phyloP scores from a whole-genome alignment of 2,329 filamentous ascomycete genomes.

The Alternaria brassicae region DNA sequence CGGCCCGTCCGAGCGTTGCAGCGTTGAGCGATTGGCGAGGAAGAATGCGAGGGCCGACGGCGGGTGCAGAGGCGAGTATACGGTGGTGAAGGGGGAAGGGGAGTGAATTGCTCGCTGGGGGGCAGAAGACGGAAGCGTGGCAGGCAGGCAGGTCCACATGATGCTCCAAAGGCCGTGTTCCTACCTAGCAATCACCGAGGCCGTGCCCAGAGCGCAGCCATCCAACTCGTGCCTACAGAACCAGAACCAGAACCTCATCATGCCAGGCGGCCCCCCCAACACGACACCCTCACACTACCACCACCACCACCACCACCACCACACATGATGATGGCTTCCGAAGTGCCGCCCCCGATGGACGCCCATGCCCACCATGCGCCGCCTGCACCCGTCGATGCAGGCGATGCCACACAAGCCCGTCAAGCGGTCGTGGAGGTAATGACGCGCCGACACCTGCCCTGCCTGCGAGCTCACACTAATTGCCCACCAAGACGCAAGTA shows the following conservation, averaged over 20 bases:
- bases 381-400: conserved; percentile 16
- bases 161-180: conserved; percentile 23
- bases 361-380: conserved; percentile 7
- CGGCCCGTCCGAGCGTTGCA: conserved; percentile 37
- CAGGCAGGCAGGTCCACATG: conserved; percentile 17
- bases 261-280: no score
- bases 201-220: conserved; percentile 13
- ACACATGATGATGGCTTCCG: conserved; percentile 48
- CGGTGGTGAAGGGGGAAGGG: conserved; percentile 3
- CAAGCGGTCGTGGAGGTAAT: conserved; percentile 51
- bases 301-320: neutral
- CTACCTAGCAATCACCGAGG: conserved; percentile 16
- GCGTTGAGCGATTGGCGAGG: conserved; percentile 13
- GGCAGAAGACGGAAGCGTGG: conserved; percentile 18
- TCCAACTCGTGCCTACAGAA: neutral
- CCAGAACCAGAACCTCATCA: no score
- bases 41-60: conserved; percentile 3
- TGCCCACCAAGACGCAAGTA: conserved; percentile 77
- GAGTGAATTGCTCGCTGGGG: conserved; percentile 10
- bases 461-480: conserved; percentile 5
- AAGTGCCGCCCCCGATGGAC: conserved; percentile 25
- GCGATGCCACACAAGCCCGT: conserved; percentile 39
- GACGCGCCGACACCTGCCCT: conserved; percentile 14
- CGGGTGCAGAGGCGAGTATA: neutral
- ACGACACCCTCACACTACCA: neutral